Evolutionary conservation across 805 yeast genomes (phyloP), one percentile per base, ranked within the genome.

Genomic region (Alloascoidea hylecoeti): DNA sequence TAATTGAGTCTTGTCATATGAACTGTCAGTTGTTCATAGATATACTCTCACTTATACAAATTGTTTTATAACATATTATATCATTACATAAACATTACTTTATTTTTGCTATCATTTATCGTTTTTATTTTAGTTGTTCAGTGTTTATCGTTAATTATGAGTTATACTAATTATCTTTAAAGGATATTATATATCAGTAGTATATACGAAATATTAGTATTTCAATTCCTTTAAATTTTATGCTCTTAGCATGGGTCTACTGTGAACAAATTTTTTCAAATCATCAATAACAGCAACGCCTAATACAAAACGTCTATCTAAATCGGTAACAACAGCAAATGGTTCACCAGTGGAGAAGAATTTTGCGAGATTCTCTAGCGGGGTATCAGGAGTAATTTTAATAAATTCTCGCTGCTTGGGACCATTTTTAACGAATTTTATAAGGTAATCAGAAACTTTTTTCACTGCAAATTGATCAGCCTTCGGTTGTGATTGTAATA

Each of bases 261-360:
- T 56, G 41, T 60, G 57, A 33, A 62, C 62, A 41, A 56, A 66
- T 41, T 55, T 56, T 5, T 56, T 52, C 43, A 69, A 51, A 45
- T 67, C 73, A 34, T 64, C 67, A 16, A 66, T 63, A 2, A 75
- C 70, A 18, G 74, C 78, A 14, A 72, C 77, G 3, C 76, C 79
- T 39, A 72, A 62, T 6, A 73, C 77, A 49, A 71, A 65, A 44
- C 61, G 61, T 3, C 72, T 66, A 35, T 63, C 63, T 17, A 52
- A 63, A 43, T 72, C 75, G 34, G 78, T 71, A 36, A 72, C 57
- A n/a, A 72, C 71, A 3, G 78, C 78, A 48, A 73, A 70, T 44
- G 61, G 70, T 42, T 64, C 57, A 14, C 71, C 75, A 15, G 51
- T 41, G 39, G 58, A 63, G 50, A 73, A 72, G 44, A 72, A 73